Percentiles rank a stretch among this genome's conserved stretches.
Conservation (phyloP, 768 basidiomycete genomes). For the Candolleomyces eurysporus region DNA sequence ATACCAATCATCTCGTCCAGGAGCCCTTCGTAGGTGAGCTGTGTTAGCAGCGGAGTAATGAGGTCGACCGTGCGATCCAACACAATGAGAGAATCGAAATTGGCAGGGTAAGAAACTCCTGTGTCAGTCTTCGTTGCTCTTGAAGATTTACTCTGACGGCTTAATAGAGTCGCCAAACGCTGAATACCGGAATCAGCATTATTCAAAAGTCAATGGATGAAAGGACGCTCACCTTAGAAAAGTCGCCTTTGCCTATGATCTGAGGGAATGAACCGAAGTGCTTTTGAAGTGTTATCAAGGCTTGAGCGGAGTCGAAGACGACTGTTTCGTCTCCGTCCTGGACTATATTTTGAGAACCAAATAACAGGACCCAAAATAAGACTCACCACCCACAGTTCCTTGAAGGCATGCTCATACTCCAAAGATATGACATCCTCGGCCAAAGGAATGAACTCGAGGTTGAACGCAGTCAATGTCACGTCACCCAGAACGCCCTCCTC, state of each 20-base stretch:
- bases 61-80: conserved; percentile 91
- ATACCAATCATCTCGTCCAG: conserved; percentile 91
- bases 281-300: conserved; percentile 77
- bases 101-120: conserved; percentile 45
- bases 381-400: conserved; percentile 88
- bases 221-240: conserved; percentile 56
- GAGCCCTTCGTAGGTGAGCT: conserved; percentile 95
- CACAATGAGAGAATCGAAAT: conserved; percentile 83
- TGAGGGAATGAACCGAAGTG: conserved; percentile 89
- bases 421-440: conserved; percentile 92
- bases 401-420: conserved; percentile 82
- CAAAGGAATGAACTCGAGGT: conserved; percentile 90
- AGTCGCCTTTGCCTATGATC: conserved; percentile 91
- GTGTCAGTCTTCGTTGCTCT: conserved; percentile 35
- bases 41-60: conserved; percentile 93
- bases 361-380: neutral
- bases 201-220: neutral
- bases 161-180: conserved; percentile 76
- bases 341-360: neutral
- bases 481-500: conserved; percentile 98
- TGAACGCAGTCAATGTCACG: conserved; percentile 83
- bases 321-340: conserved; percentile 93
- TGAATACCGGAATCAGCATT: conserved; percentile 25
- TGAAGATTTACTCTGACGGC: conserved; percentile 42
- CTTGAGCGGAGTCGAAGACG: conserved; percentile 86